A percentile compares a stretch with the other conserved stretches of the same genome.
These are phyloP conservation scores for Endocarpon pusillum DNA, from an alignment of 495 filamentous ascomycete genomes.

Conservation along the genomic window DNA sequence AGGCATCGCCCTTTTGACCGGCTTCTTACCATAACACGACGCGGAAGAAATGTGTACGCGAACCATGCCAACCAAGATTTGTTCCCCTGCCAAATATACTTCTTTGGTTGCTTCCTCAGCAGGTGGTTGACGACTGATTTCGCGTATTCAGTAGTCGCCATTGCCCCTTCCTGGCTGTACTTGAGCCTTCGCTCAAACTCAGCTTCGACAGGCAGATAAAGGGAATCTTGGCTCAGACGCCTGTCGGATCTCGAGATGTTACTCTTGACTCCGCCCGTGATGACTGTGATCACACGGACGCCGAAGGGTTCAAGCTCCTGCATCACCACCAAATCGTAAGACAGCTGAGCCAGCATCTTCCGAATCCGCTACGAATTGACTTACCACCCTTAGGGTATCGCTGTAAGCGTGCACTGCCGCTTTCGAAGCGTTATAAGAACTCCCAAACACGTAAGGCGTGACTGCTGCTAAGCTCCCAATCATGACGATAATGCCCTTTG, in stretches of 20 bases:
- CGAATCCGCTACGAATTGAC: no score
- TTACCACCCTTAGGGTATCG: conserved; percentile 43
- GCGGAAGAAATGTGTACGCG: background rate
- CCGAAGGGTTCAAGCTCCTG: conserved; percentile 29
- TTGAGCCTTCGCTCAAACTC: conserved; percentile 33
- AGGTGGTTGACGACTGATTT: conserved; percentile 19
- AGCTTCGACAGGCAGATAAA: conserved; percentile 34
- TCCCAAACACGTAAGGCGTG: conserved; percentile 38
- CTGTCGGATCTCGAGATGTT: conserved; percentile 37
- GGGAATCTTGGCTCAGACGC: conserved; percentile 24
- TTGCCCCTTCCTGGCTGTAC: conserved; percentile 39
- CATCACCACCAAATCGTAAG: no score
- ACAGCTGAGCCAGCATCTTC: no score
- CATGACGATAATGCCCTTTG: conserved; percentile 44
- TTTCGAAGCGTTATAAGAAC: conserved; percentile 46
- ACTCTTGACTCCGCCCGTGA: conserved; percentile 45
- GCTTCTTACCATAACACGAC: background rate
- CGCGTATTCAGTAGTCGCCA: conserved; percentile 36
- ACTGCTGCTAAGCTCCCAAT: conserved; percentile 39
- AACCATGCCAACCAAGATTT: background rate
- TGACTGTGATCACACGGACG: conserved; percentile 35
- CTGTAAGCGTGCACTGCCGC: conserved; percentile 44
- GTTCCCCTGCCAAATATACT: background rate
- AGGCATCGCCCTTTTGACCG: no score
- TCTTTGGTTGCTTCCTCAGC: background rate